Conservation (phyloP, 108 stramenopile genomes). For the Nitzschia inconspicua region DNA sequence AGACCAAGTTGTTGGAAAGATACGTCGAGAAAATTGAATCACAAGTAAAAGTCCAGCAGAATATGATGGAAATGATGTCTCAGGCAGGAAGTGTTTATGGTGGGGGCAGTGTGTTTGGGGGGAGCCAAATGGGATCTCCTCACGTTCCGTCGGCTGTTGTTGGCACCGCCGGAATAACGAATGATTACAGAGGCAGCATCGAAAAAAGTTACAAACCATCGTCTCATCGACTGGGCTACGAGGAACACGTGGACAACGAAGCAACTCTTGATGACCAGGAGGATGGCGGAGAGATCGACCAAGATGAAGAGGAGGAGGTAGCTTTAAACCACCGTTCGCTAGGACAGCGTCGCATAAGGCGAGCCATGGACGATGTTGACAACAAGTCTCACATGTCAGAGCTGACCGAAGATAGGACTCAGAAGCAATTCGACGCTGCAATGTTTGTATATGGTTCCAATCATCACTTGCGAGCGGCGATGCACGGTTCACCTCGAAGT, state of each 20-base stretch:
- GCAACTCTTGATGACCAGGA: slow-evolving; percentile 13
- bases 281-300: slow-evolving; percentile 6
- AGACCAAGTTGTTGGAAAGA: slow-evolving; percentile 60
- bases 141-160: neutral
- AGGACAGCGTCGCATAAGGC: neutral
- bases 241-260: slow-evolving; percentile 23
- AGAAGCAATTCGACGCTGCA: slow-evolving; percentile 62
- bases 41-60: slow-evolving; percentile 84
- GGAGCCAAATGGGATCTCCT: slow-evolving; percentile 4
- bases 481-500: slow-evolving; percentile 12
- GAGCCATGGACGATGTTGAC: slow-evolving; percentile 44
- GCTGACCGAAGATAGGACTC: slow-evolving; percentile 82
- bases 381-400: slow-evolving; percentile 73
- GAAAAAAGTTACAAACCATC: slow-evolving; percentile 1
- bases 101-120: slow-evolving; percentile 21
- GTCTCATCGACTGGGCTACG: slow-evolving; percentile 17
- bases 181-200: neutral
- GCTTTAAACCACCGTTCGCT: neutral
- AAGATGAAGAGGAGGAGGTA: slow-evolving; percentile 5
- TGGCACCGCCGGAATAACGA: neutral
- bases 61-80: slow-evolving; percentile 90
- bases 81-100: slow-evolving; percentile 44
- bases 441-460: slow-evolving; percentile 17
- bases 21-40: slow-evolving; percentile 82
- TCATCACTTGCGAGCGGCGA: slow-evolving; percentile 13